Base-by-base conservation (phyloP, 805 yeast species). In the Candida tallmaniae region DNA sequence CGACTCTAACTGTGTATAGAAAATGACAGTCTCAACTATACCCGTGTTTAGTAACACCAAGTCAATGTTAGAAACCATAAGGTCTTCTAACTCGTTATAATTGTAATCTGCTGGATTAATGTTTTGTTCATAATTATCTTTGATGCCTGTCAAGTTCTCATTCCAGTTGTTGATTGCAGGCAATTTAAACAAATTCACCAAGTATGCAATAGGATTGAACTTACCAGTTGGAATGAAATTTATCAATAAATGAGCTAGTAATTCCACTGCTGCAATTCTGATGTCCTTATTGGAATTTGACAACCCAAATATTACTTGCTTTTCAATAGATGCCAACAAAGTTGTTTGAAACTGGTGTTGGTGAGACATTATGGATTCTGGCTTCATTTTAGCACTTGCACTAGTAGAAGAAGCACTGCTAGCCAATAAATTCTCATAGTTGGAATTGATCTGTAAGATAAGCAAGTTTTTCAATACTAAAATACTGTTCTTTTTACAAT, bases 141-240 rank as follows among this genome's bases (percentile, higher is more conserved):
- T 31, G 6, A 38, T 34, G 3, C 41, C 29, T 2, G 47, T 40
- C 32, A 61, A 43, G 5, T 48, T 27, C 3, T 36, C 42, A 36
- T 56, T 54, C 65, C 66, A 64, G 31, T 42, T 38, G 33, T 60
- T 62, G 23, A 40, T 24, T 10, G 42, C 42, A 0, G 70, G 69
- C 27, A 65, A 44, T 4, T 50, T 51, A 36, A 59, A 65, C n/a
- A 47, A 39, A n/a, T 43, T 45, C 6, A 63, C 39, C 25, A 66
- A 44, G 42, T 65, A 65, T 16, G 63, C 68, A 8, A 56, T 36
- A 0, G 64, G 51, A 35, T 46, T 50, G 41, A 62, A 60, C 27
- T 59, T 62, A 0, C 66, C 69, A 0, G 70, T 62, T 1, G 60
- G 60, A 6, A 67, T 59, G 30, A 65, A 62, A 32, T 56, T 63